These are phyloP conservation scores for Sicyos baderoa DNA, from an alignment of 306 rosid species.

Conservation along the genomic window DNA sequence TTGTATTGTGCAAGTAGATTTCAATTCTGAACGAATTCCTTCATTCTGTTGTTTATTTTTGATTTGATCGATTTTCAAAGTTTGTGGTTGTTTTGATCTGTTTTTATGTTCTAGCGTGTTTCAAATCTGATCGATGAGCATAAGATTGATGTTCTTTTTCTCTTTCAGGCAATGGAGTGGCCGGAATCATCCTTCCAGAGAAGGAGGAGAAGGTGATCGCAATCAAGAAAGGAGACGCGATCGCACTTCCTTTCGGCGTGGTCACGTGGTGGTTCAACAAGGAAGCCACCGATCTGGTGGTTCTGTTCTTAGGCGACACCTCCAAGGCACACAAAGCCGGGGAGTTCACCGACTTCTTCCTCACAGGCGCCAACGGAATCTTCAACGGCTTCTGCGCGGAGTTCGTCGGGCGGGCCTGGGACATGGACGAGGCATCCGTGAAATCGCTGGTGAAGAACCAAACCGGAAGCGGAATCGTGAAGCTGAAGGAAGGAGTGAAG, in stretches of 20 bases:
- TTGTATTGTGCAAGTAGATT: no score
- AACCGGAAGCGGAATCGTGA: constrained; percentile 42
- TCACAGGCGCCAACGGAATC: constrained; percentile 62
- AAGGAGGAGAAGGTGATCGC: constrained; percentile 62
- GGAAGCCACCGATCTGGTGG: constrained; percentile 54
- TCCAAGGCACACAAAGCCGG: constrained; percentile 78
- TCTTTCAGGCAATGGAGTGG: constrained; percentile 44
- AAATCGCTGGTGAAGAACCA: constrained; percentile 50
- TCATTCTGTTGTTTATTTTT: no score
- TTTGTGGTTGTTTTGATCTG: no score
- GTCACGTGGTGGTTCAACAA: constrained; percentile 82
- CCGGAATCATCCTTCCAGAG: constrained; percentile 68
- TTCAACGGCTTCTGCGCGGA: constrained; percentile 62
- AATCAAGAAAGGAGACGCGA: constrained; percentile 68
- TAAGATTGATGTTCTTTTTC: no score
- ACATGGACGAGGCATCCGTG: constrained; percentile 43
- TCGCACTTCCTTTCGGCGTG: constrained; percentile 79
- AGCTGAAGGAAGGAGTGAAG: constrained; percentile 19
- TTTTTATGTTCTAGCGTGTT: no score
- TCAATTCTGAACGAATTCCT: no score
- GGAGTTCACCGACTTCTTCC: constrained; percentile 59
- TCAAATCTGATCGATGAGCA: no score
- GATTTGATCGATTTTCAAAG: no score
- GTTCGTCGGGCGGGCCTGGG: constrained; percentile 80
- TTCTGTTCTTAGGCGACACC: constrained; percentile 71